phyloP scores from a whole-genome alignment of 257 asterid species.

The Solanum virginianum region DNA sequence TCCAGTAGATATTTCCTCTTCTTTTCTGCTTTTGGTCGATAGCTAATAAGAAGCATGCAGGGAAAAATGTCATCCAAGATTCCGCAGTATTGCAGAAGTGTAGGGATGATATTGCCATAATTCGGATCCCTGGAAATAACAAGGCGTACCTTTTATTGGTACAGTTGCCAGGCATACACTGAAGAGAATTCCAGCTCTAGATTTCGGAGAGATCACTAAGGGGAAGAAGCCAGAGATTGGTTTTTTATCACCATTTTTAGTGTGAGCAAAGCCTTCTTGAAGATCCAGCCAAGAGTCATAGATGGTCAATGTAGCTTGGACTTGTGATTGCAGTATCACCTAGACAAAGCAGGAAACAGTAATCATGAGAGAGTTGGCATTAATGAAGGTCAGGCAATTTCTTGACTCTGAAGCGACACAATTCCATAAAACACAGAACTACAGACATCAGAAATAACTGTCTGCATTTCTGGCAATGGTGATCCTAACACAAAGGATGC shows the following conservation, averaged over 20 bases:
- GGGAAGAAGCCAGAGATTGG: conserved; percentile 80
- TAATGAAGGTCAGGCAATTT: not conserved
- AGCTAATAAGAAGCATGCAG: not conserved
- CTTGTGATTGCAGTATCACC: conserved; percentile 93
- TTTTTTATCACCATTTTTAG: conserved; percentile 57
- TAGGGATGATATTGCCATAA: not conserved
- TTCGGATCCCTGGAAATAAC: not conserved
- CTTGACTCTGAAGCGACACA: not conserved
- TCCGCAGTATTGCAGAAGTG: not conserved
- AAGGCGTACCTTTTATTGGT: conserved; percentile 28
- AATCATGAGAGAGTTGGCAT: not conserved
- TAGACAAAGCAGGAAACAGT: conserved; percentile 7
- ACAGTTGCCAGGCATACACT: conserved; percentile 48
- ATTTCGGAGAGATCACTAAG: conserved; percentile 60
- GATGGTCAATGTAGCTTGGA: conserved; percentile 74
- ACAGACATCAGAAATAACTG: not conserved
- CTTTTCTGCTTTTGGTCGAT: not conserved
- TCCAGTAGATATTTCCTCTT: not conserved
- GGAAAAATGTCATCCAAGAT: not conserved
- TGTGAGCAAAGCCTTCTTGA: conserved; percentile 83
- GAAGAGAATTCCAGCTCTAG: conserved; percentile 78
- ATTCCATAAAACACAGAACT: not conserved
- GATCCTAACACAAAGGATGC: not conserved
- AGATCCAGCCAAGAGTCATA: conserved; percentile 92
- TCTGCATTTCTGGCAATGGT: not conserved